Percentiles rank a stretch among this genome's conserved stretches.
Conservation (phyloP, 495 filamentous ascomycete species). For the Margaritispora aquatica region DNA sequence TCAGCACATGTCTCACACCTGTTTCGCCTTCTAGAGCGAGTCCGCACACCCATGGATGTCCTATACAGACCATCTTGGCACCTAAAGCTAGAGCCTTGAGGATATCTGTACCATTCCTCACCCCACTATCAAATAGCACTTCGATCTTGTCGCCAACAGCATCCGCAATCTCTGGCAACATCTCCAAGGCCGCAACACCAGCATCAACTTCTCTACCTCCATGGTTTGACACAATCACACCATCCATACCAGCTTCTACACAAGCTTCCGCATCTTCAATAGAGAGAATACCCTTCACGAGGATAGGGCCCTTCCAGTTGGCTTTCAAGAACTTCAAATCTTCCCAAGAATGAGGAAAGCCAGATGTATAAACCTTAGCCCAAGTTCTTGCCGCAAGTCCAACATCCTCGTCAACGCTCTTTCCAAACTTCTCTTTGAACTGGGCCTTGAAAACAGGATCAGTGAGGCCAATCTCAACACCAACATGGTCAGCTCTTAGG, state of each 20-base stretch:
- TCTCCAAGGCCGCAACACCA: conserved; percentile 55
- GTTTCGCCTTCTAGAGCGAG: conserved; percentile 53
- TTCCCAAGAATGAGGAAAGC: background rate
- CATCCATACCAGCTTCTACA: conserved; percentile 72
- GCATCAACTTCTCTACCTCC: conserved; percentile 59
- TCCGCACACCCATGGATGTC: conserved; percentile 57
- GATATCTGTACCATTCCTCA: conserved; percentile 50
- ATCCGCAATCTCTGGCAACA: conserved; percentile 57
- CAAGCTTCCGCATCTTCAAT: conserved; percentile 87
- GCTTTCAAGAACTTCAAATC: background rate
- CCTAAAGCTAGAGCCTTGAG: conserved; percentile 59
- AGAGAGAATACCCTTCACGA: conserved; percentile 82
- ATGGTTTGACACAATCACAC: conserved; percentile 62
- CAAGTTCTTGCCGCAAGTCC: conserved; percentile 18
- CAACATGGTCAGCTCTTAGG: conserved; percentile 4
- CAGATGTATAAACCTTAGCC: conserved; percentile 19
- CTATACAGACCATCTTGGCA: conserved; percentile 58
- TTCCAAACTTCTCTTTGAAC: conserved; percentile 18
- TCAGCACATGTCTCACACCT: conserved; percentile 59
- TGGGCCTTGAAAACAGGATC: conserved; percentile 24
- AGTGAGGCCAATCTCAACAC: conserved; percentile 23
- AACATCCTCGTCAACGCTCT: conserved; percentile 9
- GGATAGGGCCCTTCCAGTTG: background rate
- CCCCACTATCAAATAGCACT: conserved; percentile 58
- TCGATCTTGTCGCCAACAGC: conserved; percentile 35